These are phyloP conservation scores for Curvularia hawaiiensis DNA, from an alignment of 2,329 filamentous ascomycete species.

Conservation along the genomic window DNA sequence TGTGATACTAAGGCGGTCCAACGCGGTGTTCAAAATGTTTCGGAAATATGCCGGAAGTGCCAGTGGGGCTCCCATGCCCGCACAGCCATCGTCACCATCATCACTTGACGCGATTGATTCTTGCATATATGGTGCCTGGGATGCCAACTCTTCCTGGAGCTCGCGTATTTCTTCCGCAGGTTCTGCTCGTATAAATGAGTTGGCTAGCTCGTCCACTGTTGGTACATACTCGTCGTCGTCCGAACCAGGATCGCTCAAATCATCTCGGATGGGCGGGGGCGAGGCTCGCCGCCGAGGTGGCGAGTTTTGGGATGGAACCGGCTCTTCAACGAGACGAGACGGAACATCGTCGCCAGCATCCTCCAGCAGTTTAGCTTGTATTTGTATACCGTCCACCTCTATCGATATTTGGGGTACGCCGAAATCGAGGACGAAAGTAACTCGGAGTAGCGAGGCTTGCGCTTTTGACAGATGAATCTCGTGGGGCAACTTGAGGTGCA, in stretches of 20 bases:
- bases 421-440: conserved; percentile 87
- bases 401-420: conserved; percentile 82
- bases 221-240: conserved; percentile 58
- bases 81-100: conserved; percentile 63
- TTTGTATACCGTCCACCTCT: conserved; percentile 80
- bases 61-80: conserved; percentile 73
- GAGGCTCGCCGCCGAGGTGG: conserved; percentile 14
- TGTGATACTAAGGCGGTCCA: conserved; percentile 71
- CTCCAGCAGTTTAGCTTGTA: conserved; percentile 55
- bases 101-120: conserved; percentile 65
- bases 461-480: conserved; percentile 75
- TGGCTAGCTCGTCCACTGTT: conserved; percentile 73
- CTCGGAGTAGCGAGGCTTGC: conserved; percentile 73
- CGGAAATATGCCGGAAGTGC: conserved; percentile 73
- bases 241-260: conserved; percentile 25
- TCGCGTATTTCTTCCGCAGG: conserved; percentile 68
- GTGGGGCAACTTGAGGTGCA: conserved; percentile 69
- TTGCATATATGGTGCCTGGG: conserved; percentile 66
- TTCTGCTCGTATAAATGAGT: conserved; percentile 78
- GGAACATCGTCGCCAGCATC: conserved; percentile 13
- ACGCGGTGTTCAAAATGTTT: conserved; percentile 73
- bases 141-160: conserved; percentile 70
- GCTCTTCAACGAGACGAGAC: conserved; percentile 8
- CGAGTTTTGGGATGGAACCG: conserved; percentile 15
- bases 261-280: conserved; percentile 15